A percentile compares a stretch with the other conserved stretches of the same genome.
Evolutionary conservation across 805 yeast species (phyloP).

Genomic region (Kluyveromyces starmeri): DNA sequence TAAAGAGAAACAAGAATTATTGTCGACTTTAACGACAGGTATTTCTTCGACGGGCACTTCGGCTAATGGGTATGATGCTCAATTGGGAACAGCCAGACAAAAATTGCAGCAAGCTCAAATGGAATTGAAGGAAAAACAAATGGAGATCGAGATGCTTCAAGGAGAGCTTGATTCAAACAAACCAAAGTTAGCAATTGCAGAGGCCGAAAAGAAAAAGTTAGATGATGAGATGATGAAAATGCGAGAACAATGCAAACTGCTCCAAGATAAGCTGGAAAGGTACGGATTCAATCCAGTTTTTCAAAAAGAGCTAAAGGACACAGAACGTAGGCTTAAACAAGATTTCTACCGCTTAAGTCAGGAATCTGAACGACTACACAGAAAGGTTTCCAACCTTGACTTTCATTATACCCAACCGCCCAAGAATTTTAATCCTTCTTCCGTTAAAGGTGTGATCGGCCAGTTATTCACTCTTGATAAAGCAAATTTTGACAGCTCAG

Average conservation of each 20-base stretch:
- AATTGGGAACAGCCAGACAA: conserved; percentile 54
- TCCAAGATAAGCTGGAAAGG: conserved; percentile 36
- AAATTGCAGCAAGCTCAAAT: conserved; percentile 46
- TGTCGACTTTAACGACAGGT: conserved; percentile 79
- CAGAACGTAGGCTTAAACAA: conserved; percentile 37
- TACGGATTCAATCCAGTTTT: conserved; percentile 50
- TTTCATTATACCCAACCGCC: conserved; percentile 63
- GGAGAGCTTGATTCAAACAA: conserved; percentile 40
- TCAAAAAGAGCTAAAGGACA: conserved; percentile 36
- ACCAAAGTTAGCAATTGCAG: conserved; percentile 46
- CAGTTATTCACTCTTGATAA: conserved; percentile 63
- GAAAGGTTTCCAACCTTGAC: conserved; percentile 65
- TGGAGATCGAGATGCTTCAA: conserved; percentile 49
- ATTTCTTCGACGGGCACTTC: conserved; percentile 72
- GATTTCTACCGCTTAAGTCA: conserved; percentile 36
- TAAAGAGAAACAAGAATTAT: conserved; percentile 61
- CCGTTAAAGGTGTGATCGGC: conserved; percentile 86
- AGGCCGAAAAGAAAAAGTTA: conserved; percentile 36
- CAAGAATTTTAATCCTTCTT: conserved; percentile 45
- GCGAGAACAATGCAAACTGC: conserved; percentile 28
- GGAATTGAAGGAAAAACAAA: conserved; percentile 45
- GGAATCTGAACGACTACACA: conserved; percentile 46
- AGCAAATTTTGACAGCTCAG: conserved; percentile 48
- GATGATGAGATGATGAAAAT: conserved; percentile 32
- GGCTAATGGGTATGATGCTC: conserved; percentile 70